Evolutionary conservation across 2,329 filamentous ascomycete genomes (phyloP).

Genomic region (Clarireedia monteithiana): DNA sequence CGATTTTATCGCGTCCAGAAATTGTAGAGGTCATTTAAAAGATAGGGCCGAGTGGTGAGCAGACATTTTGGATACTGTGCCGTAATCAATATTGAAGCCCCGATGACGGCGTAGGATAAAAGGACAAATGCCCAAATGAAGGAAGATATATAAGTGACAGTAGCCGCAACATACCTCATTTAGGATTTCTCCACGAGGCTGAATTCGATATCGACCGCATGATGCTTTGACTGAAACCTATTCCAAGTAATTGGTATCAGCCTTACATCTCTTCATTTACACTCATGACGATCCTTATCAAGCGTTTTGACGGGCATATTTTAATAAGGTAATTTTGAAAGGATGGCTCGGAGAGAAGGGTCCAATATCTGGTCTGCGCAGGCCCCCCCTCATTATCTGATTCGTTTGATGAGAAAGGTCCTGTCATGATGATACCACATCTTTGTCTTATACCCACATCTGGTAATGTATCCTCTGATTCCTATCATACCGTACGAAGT

Average conservation of each 20-base stretch:
- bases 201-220: neutral
- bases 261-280: neutral
- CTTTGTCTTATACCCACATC: neutral
- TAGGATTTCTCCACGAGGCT: conserved; percentile 2
- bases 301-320: neutral
- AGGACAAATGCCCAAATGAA: neutral
- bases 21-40: conserved; percentile 4
- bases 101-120: neutral
- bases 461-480: neutral
- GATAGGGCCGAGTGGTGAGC: neutral
- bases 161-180: neutral
- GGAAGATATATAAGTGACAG: neutral
- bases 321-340: neutral
- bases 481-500: neutral
- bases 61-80: neutral
- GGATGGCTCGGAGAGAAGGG: neutral
- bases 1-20: neutral
- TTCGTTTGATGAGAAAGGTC: neutral
- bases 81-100: neutral
- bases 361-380: neutral
- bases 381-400: neutral
- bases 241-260: conserved; percentile 1
- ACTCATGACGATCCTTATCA: conserved; percentile 3
- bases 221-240: neutral
- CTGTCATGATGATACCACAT: neutral